phyloP scores from a whole-genome alignment of 495 filamentous ascomycete genomes.

The Aspergillus conjunctus region DNA sequence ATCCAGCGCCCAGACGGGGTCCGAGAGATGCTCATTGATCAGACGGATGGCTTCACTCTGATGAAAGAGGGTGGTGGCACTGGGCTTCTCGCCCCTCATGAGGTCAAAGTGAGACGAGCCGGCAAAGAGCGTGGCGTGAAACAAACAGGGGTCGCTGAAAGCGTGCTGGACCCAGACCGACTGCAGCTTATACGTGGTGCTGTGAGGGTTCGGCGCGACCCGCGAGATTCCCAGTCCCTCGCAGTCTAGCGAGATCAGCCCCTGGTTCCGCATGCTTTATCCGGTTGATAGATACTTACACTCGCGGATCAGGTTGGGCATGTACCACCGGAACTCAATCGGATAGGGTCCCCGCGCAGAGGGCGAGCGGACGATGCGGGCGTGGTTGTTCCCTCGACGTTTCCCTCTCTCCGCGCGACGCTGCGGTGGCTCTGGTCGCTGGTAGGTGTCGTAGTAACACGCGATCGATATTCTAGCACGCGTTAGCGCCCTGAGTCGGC shows the following conservation, averaged over 20 bases:
- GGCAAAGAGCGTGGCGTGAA: constrained; percentile 14
- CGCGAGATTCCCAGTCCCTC: constrained; percentile 10
- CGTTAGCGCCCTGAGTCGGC: too few relatives aligned
- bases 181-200: constrained; percentile 11
- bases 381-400: too few relatives aligned
- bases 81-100: background rate
- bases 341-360: constrained; percentile 7
- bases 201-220: background rate
- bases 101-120: constrained; percentile 16
- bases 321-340: constrained; percentile 6
- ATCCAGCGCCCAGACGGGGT: constrained; percentile 2
- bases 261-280: too few relatives aligned
- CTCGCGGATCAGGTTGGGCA: constrained; percentile 10
- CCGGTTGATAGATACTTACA: constrained; percentile 2
- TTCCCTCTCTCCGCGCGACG: too few relatives aligned
- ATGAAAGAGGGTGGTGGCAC: constrained; percentile 13
- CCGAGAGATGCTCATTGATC: constrained; percentile 12
- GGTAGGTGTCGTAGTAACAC: too few relatives aligned
- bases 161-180: constrained; percentile 6
- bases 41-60: constrained; percentile 8
- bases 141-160: constrained; percentile 14
- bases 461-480: too few relatives aligned
- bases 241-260: background rate
- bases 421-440: too few relatives aligned
- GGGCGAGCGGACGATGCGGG: background rate